Percentiles rank a stretch among this genome's conserved stretches.
These are phyloP conservation scores for Anthostomella pinea DNA, from an alignment of 2,329 filamentous ascomycete species.

Conservation along the genomic window DNA sequence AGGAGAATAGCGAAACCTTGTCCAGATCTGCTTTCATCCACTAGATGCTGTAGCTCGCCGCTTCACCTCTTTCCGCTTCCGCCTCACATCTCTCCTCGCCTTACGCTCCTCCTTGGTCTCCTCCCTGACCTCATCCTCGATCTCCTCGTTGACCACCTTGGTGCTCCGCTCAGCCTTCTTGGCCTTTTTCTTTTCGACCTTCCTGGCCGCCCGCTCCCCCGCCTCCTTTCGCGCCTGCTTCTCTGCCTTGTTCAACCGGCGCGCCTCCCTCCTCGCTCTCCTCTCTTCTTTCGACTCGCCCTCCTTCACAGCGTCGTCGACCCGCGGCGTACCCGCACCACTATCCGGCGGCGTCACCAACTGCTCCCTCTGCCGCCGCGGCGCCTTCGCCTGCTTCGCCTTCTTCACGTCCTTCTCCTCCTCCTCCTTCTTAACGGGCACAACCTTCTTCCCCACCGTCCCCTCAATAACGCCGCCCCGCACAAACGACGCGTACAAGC, in stretches of 20 bases:
- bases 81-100: constrained; percentile 43
- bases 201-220: constrained; percentile 15
- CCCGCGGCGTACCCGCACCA: constrained; percentile 30
- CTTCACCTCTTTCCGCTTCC: constrained; percentile 35
- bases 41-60: constrained; percentile 18
- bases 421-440: constrained; percentile 2
- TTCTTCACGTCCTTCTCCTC: constrained; percentile 8
- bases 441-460: constrained; percentile 51
- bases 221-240: constrained; percentile 29
- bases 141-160: constrained; percentile 32
- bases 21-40: too few relatives aligned
- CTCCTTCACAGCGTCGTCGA: constrained; percentile 36
- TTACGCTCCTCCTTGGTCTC: constrained; percentile 48
- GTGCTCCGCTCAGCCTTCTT: constrained; percentile 44
- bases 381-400: too few relatives aligned
- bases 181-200: constrained; percentile 37
- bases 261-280: constrained; percentile 24
- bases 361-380: too few relatives aligned
- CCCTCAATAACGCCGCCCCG: constrained; percentile 74
- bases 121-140: constrained; percentile 29
- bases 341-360: constrained; percentile 32
- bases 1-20: too few relatives aligned
- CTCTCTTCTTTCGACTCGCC: constrained; percentile 32
- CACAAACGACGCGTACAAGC: constrained; percentile 81
- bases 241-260: constrained; percentile 27